Base-by-base conservation (phyloP, 2,329 filamentous ascomycete species). In the Nemania diffusa region DNA sequence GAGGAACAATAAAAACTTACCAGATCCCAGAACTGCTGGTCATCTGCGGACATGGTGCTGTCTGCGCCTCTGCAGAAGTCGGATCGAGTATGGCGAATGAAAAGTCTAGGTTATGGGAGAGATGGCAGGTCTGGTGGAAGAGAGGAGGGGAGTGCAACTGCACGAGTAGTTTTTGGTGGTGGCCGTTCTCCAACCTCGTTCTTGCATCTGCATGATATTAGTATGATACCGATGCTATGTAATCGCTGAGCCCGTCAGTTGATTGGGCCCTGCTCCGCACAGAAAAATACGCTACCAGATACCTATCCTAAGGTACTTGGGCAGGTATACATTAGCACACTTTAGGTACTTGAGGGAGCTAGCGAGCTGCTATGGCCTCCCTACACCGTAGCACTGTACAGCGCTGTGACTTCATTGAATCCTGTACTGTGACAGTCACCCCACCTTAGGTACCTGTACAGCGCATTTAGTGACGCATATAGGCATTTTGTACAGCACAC, bases 21-120 rank as follows among this genome's bases (percentile, higher is more conserved):
- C 77, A 91, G 85, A 80, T 93, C 91, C 71, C 93, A 82, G 77
- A 94, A 91, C 74, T 91, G 89, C 81, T 93, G 90, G 77, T 93
- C 91, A 78, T 94, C 91, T 77, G 88, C 89, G 72, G 92, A 91
- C 92, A 95, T 95, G 72, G 76, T n/a, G n/a, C n/a, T 86, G 79
- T 60, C 62, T 51, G 51, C 13, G 37, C 37, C 52, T 24, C 52
- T n/a, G n/a, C n/a, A n/a, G n/a, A n/a, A n/a, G 40, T 57, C 26
- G 34, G 17, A 24, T 7, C 17, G 13, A n/a, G 51, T 44, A 40
- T 32, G 22, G n/a, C 34, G 1, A 17, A 29, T 51, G 26, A 44
- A 17, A 44, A 44, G 40, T 4, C 13, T n/a, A n/a, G n/a, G n/a
- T n/a, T 37, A 40, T 17, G 15, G 26, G 40, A 26, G 5, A 32